A percentile compares a stretch with the other conserved stretches of the same genome.
Conservation (phyloP, 331 rosid genomes). For the Cucumis variabilis region DNA sequence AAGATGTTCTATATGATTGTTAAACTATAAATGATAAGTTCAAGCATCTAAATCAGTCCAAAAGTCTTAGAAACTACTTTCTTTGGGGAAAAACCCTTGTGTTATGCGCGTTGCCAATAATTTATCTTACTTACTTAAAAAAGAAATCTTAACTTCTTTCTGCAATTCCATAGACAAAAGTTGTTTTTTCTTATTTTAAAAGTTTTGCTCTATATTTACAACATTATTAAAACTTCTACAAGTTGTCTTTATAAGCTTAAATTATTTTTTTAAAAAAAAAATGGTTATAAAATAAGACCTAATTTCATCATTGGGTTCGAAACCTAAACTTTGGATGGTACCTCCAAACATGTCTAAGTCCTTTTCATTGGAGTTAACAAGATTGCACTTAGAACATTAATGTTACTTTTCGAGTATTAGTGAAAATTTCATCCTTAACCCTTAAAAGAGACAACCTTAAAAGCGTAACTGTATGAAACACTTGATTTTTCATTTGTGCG, state of each 20-base stretch:
- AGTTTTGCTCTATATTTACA: not conserved
- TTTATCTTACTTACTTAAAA: not conserved
- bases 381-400: not conserved
- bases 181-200: not conserved
- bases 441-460: not conserved
- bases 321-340: not conserved
- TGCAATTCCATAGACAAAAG: not conserved
- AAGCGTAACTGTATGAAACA: not conserved
- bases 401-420: not conserved
- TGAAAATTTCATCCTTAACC: not conserved
- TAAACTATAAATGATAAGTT: too few species aligned
- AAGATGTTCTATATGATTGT: too few species aligned
- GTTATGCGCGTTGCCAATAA: too few species aligned
- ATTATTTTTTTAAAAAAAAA: too few species aligned
- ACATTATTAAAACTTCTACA: not conserved
- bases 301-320: not conserved
- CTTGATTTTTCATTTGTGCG: not conserved
- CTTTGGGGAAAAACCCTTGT: too few species aligned
- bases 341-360: not conserved
- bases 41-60: too few species aligned
- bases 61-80: too few species aligned
- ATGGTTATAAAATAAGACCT: not conserved
- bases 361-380: not conserved
- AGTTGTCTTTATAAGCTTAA: not conserved
- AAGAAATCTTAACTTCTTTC: not conserved